Evolutionary conservation across 2,329 filamentous ascomycete species (phyloP).

Genomic region (Aspergillus sp.): DNA sequence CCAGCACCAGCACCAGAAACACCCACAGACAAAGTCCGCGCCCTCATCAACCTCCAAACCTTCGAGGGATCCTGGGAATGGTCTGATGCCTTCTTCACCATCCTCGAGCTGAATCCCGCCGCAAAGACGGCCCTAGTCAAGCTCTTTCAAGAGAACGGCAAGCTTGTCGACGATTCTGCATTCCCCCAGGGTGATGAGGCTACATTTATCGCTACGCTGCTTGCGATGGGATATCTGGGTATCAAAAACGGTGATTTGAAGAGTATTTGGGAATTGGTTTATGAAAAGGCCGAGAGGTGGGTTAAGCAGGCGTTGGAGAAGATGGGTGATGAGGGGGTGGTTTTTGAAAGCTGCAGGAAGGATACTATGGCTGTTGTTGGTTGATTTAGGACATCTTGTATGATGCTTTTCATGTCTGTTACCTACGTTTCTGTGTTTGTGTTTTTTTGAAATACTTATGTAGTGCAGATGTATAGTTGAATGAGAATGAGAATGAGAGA

Average conservation of each 20-base stretch:
- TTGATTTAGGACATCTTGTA: neutral
- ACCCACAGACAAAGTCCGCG: conserved; percentile 26
- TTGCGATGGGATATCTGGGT: conserved; percentile 8
- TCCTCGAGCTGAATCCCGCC: conserved; percentile 9
- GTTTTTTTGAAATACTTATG: too few species aligned
- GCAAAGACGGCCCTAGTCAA: neutral
- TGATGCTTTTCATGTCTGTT: too few species aligned
- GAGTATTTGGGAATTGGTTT: conserved; percentile 13
- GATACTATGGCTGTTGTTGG: neutral
- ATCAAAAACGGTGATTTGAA: neutral
- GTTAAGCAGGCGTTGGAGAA: neutral
- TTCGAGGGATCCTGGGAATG: conserved; percentile 53
- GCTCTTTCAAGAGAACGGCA: neutral
- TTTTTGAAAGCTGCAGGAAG: neutral
- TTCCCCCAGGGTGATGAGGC: neutral
- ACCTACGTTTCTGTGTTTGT: too few species aligned
- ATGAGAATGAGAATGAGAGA: too few species aligned
- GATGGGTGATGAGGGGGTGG: neutral
- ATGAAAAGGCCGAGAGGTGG: conserved; percentile 12
- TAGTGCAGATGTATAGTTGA: too few species aligned
- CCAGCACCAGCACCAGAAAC: conserved; percentile 1
- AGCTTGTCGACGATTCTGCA: neutral
- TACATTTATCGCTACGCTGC: conserved; percentile 8
- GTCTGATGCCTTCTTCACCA: conserved; percentile 15
- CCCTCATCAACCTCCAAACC: conserved; percentile 51